Conservation (phyloP, 2,329 filamentous ascomycete species). For the Seiridium unicorne region DNA sequence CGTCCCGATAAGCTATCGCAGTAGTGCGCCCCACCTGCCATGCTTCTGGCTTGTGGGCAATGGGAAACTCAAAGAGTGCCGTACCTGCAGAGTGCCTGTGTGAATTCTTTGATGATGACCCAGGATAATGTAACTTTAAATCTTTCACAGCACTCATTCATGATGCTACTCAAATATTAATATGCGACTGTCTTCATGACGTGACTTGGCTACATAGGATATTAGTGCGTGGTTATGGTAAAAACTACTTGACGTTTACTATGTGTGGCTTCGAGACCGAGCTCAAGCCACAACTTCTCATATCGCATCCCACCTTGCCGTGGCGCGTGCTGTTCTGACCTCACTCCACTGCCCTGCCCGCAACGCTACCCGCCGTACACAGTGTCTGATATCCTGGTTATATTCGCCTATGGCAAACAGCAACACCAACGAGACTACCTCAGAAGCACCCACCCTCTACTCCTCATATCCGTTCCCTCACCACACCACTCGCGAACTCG, state of each 20-base stretch:
- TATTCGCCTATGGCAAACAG: slow-evolving; percentile 1
- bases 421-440: background rate
- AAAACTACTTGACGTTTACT: no score
- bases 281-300: background rate
- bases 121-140: no score
- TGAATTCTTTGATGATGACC: no score
- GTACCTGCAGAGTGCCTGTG: no score
- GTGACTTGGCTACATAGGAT: no score
- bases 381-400: background rate
- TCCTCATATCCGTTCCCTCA: slow-evolving; percentile 17
- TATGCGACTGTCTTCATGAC: no score
- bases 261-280: background rate
- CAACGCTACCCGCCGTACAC: background rate
- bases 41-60: background rate
- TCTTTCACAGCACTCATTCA: no score
- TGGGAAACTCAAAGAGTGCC: no score
- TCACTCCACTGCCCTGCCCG: background rate
- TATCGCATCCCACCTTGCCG: background rate
- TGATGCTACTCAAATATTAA: no score
- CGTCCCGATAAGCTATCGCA: background rate
- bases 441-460: slow-evolving; percentile 1
- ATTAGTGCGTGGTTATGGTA: no score
- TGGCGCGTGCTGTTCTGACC: background rate
- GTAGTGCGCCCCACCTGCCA: background rate
- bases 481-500: slow-evolving; percentile 11